phyloP scores from a whole-genome alignment of 129 eudicot genomes.

The Tagetes erecta region DNA sequence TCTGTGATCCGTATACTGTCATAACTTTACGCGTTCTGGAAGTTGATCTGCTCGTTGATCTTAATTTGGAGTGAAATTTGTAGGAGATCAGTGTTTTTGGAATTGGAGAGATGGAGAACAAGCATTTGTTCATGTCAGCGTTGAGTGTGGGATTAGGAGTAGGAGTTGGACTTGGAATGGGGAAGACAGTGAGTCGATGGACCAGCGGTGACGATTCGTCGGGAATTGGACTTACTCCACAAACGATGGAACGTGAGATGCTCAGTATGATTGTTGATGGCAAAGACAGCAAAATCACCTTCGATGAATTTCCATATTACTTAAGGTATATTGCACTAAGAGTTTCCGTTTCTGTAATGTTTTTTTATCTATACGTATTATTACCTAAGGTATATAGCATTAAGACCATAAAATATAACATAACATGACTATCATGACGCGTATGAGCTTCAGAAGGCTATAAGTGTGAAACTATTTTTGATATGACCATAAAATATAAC shows the following conservation, averaged over 20 bases:
- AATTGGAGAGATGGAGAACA: conserved; percentile 60
- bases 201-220: conserved; percentile 35
- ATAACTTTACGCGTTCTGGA: too few species aligned
- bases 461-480: too few species aligned
- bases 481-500: neutral
- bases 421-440: too few species aligned
- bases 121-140: conserved; percentile 75
- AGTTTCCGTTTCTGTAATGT: too few species aligned
- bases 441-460: too few species aligned
- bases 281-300: conserved; percentile 66
- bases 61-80: neutral
- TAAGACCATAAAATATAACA: too few species aligned
- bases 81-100: neutral
- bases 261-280: conserved; percentile 63
- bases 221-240: conserved; percentile 44
- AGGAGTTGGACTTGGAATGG: conserved; percentile 89
- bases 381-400: too few species aligned
- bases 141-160: conserved; percentile 91
- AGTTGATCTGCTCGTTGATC: neutral
- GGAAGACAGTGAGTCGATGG: conserved; percentile 74
- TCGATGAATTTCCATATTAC: conserved; percentile 81
- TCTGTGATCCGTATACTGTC: too few species aligned
- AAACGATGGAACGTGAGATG: conserved; percentile 79
- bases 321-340: conserved; percentile 48
- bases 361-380: too few species aligned